Conservation (phyloP, 495 filamentous ascomycete species). For the Neohortaea acidophila region DNA sequence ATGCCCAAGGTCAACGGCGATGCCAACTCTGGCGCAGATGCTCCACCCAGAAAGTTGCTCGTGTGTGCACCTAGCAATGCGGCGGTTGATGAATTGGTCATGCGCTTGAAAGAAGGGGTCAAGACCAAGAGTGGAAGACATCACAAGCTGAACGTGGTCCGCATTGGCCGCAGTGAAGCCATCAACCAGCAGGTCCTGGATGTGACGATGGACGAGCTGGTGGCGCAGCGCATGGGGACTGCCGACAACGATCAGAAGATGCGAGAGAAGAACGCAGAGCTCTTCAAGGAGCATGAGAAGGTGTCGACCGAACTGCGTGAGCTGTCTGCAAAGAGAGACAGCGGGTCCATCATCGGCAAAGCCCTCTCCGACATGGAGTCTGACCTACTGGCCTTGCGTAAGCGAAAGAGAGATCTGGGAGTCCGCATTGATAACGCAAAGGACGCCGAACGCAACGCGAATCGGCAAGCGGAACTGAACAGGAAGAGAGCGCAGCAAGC, state of each 20-base stretch:
- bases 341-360: slow-evolving; percentile 47
- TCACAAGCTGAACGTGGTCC: slow-evolving; percentile 66
- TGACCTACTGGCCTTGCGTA: slow-evolving; percentile 59
- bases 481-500: slow-evolving; percentile 75
- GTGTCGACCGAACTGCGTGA: slow-evolving; percentile 56
- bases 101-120: slow-evolving; percentile 79
- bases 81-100: slow-evolving; percentile 88
- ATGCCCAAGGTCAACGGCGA: slow-evolving; percentile 15
- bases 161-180: slow-evolving; percentile 82
- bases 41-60: slow-evolving; percentile 60
- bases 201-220: slow-evolving; percentile 85
- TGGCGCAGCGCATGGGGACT: slow-evolving; percentile 53
- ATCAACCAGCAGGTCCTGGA: slow-evolving; percentile 82
- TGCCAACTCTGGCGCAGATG: slow-evolving; percentile 3
- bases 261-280: slow-evolving; percentile 50
- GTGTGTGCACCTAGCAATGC: slow-evolving; percentile 96
- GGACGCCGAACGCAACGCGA: slow-evolving; percentile 60
- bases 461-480: slow-evolving; percentile 70
- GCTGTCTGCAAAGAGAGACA: slow-evolving; percentile 47
- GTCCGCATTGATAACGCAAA: slow-evolving; percentile 69
- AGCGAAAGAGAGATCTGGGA: slow-evolving; percentile 61
- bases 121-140: slow-evolving; percentile 57
- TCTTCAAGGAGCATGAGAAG: slow-evolving; percentile 68
- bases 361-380: slow-evolving; percentile 51
- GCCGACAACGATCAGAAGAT: slow-evolving; percentile 28